Conservation (phyloP, 805 yeast species). For the Saturnispora quitensis region DNA sequence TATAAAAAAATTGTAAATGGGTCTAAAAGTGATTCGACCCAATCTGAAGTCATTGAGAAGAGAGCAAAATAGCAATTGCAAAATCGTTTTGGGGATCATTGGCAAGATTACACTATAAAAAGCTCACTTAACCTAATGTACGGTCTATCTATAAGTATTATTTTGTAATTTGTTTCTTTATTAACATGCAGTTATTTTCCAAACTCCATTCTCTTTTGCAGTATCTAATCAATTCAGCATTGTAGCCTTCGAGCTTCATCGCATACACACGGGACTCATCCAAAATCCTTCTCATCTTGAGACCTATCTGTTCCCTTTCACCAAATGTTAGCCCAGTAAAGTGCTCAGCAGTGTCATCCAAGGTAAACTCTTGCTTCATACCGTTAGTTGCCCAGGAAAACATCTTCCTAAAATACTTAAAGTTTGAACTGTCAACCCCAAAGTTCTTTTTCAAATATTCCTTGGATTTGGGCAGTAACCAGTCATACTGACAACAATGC, state of each 20-base stretch:
- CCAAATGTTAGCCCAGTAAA: conserved; percentile 34
- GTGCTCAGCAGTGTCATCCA: conserved; percentile 35
- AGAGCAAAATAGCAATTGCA: no score
- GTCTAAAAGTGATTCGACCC: no score
- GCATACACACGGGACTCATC: conserved; percentile 63
- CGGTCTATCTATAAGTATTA: background rate
- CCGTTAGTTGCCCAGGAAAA: conserved; percentile 92
- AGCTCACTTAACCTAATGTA: background rate
- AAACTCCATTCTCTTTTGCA: conserved; percentile 48
- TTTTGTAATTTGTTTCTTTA: conserved; percentile 7
- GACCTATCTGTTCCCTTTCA: conserved; percentile 54
- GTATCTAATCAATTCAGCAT: conserved; percentile 49
- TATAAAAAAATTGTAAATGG: no score
- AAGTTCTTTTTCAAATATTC: conserved; percentile 29
- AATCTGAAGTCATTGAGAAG: no score
- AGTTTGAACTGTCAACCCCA: conserved; percentile 26
- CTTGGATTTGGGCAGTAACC: conserved; percentile 41
- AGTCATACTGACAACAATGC: conserved; percentile 64
- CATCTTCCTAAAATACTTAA: conserved; percentile 42
- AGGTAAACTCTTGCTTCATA: conserved; percentile 31
- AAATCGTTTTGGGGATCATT: no score
- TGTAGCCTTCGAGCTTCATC: conserved; percentile 31
- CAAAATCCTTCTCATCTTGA: conserved; percentile 58
- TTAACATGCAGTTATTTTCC: conserved; percentile 43
- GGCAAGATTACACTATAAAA: background rate